These are phyloP conservation scores for Leccinellum luteum DNA, from an alignment of 768 basidiomycete genomes.

Conservation along the genomic window DNA sequence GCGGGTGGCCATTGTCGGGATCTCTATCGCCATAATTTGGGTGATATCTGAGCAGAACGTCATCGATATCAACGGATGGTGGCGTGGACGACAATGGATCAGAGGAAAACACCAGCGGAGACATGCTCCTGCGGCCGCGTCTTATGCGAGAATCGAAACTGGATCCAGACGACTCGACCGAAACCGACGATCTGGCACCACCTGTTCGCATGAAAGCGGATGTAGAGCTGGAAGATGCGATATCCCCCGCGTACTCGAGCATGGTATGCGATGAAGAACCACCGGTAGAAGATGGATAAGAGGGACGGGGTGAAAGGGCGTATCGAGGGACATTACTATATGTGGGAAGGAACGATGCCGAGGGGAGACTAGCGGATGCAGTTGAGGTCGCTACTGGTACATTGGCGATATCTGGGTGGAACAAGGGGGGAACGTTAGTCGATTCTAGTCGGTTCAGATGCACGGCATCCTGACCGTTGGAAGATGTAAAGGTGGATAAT, in stretches of 20 bases:
- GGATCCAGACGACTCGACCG: slow-evolving; percentile 7
- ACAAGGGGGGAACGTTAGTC: slow-evolving; percentile 8
- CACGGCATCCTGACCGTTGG: slow-evolving; percentile 22
- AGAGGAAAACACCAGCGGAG: slow-evolving; percentile 23
- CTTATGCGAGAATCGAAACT: slow-evolving; percentile 9
- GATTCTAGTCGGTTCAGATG: slow-evolving; percentile 4
- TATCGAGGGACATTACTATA: slow-evolving; percentile 24
- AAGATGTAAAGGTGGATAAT: slow-evolving; percentile 16
- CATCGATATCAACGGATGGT: slow-evolving; percentile 13
- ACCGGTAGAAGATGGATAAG: slow-evolving; percentile 21
- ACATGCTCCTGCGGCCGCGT: slow-evolving; percentile 24
- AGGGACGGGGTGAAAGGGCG: slow-evolving; percentile 15
- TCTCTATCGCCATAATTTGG: slow-evolving; percentile 1
- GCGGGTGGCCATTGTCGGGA: background rate
- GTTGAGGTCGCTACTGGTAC: slow-evolving; percentile 7
- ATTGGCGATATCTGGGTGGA: slow-evolving; percentile 12
- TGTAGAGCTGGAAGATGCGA: slow-evolving; percentile 2
- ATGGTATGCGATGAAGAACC: slow-evolving; percentile 13
- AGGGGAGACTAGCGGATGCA: slow-evolving; percentile 15
- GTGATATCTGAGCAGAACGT: slow-evolving; percentile 17
- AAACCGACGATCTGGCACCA: slow-evolving; percentile 8
- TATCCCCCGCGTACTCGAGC: slow-evolving; percentile 18
- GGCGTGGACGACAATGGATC: slow-evolving; percentile 13
- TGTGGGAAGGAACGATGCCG: slow-evolving; percentile 16
- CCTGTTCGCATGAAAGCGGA: slow-evolving; percentile 20